Conservation (phyloP, 2,329 filamentous ascomycete species). For the Paecilomyces sp. region DNA sequence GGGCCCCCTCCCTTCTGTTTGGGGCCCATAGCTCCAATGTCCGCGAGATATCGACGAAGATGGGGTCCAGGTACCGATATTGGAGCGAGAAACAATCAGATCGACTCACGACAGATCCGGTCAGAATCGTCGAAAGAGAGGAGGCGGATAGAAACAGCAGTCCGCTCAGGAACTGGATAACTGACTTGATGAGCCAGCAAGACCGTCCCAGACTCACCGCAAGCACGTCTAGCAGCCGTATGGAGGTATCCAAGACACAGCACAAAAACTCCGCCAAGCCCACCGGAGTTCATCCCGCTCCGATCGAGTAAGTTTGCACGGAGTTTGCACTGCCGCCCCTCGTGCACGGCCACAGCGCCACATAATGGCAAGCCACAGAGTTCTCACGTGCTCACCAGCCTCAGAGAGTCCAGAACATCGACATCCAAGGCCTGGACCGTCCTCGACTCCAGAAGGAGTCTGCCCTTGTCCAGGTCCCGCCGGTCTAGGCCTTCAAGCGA, state of each 20-base stretch:
- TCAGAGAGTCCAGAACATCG: slow-evolving; percentile 21
- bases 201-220: slow-evolving; percentile 8
- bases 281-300: slow-evolving; percentile 12
- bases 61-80: not conserved
- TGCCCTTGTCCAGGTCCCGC: slow-evolving; percentile 10
- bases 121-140: not conserved
- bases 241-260: not conserved
- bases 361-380: not conserved
- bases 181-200: not conserved
- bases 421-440: slow-evolving; percentile 20
- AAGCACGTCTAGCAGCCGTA: not conserved
- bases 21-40: slow-evolving; percentile 21
- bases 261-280: slow-evolving; percentile 27
- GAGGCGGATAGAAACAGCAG: not conserved
- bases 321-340: slow-evolving; percentile 6
- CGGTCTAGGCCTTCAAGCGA: slow-evolving; percentile 20
- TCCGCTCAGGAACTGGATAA: not conserved
- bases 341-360: slow-evolving; percentile 4
- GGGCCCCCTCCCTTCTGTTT: slow-evolving; percentile 22
- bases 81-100: not conserved
- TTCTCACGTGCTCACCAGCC: slow-evolving; percentile 7
- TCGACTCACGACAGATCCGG: not conserved
- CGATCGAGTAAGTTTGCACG: slow-evolving; percentile 15
- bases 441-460: slow-evolving; percentile 11
- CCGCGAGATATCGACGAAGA: not conserved